Conservation (phyloP, 345 rosid genomes). For the Trapa incisa region DNA sequence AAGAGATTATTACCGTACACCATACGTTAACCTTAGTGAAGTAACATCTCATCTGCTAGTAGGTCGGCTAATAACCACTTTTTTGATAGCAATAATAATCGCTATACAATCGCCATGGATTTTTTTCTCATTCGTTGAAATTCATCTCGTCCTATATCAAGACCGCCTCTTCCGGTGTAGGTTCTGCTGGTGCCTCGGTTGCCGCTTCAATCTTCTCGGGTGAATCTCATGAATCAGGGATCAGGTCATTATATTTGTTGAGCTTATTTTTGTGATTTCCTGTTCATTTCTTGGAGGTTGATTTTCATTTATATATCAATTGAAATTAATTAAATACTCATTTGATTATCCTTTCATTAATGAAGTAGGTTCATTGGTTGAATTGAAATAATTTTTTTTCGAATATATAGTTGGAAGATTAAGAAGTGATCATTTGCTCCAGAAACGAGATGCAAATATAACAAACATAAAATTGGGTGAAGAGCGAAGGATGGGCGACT, state of each 20-base stretch:
- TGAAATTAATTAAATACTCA: neutral
- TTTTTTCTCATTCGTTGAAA: conserved; percentile 66
- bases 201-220: conserved; percentile 74
- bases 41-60: too few relatives aligned
- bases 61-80: conserved; percentile 13
- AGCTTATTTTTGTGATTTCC: neutral
- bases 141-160: conserved; percentile 76
- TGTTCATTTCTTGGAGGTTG: neutral
- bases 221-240: conserved; percentile 46
- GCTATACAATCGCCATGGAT: conserved; percentile 20
- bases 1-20: too few relatives aligned
- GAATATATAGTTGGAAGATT: neutral
- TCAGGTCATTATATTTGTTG: conserved; percentile 36
- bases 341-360: neutral
- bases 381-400: neutral
- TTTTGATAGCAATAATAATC: conserved; percentile 6
- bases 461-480: neutral
- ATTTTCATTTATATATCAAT: neutral
- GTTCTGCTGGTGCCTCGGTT: conserved; percentile 72
- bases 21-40: too few relatives aligned
- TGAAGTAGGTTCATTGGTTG: neutral
- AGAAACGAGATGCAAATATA: neutral
- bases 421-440: neutral
- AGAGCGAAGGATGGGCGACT: too few relatives aligned
- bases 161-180: conserved; percentile 92